Conservation (phyloP, 2,329 filamentous ascomycete species). For the Botryotinia globosa region DNA sequence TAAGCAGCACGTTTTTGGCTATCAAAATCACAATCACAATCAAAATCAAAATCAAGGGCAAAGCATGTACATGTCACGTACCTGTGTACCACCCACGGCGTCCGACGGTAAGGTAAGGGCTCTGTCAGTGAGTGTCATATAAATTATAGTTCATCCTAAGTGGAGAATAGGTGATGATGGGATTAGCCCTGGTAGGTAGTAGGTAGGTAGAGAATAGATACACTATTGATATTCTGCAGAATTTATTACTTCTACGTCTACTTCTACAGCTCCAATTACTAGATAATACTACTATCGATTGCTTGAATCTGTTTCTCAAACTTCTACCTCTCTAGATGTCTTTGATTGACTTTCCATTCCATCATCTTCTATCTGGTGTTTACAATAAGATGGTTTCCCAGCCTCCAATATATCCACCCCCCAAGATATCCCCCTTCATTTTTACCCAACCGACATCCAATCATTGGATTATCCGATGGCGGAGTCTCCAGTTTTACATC, state of each 20-base stretch:
- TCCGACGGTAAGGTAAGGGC: not conserved
- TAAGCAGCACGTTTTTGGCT: not conserved
- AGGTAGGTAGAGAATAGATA: not conserved
- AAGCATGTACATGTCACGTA: not conserved
- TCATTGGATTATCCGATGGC: conserved; percentile 15
- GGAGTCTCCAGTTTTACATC: conserved; percentile 4
- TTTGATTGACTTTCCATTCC: not conserved
- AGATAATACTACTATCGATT: not conserved
- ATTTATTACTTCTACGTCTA: not conserved
- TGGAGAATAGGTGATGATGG: not conserved
- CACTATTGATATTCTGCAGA: not conserved
- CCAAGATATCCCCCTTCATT: not conserved
- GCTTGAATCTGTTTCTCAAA: not conserved
- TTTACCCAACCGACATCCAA: conserved; percentile 8
- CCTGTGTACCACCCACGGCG: not conserved
- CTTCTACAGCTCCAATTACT: not conserved
- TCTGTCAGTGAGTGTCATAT: not conserved
- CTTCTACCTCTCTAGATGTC: not conserved
- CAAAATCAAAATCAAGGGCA: not conserved
- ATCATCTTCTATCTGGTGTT: not conserved
- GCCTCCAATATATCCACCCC: conserved; percentile 10
- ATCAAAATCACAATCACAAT: no score
- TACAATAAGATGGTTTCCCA: conserved; percentile 1
- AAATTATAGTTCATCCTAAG: not conserved
- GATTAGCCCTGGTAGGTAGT: no score